Percentiles rank a stretch among this genome's conserved stretches.
Conservation (phyloP, 78 protist species). For the Tieghemostelium lacteum region DNA sequence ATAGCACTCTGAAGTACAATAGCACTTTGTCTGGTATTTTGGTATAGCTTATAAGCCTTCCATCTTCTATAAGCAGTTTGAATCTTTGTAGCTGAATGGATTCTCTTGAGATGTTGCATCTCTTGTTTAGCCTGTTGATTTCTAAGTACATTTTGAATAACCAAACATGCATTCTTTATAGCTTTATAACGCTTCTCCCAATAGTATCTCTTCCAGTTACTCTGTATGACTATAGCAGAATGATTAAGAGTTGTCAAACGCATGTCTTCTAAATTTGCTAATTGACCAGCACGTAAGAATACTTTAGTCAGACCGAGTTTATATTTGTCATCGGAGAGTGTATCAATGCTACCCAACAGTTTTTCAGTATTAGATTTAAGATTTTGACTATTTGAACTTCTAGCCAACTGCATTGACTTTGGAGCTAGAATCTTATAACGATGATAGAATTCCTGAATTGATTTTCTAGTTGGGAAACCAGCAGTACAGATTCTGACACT, state of each 20-base stretch:
- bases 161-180: constrained; percentile 13
- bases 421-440: constrained; percentile 62
- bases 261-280: constrained; percentile 74
- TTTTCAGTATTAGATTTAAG: background rate
- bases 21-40: background rate
- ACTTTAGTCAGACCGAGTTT: constrained; percentile 76
- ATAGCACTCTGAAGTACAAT: constrained; percentile 6
- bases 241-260: constrained; percentile 25
- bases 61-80: constrained; percentile 37
- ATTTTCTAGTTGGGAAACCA: constrained; percentile 81
- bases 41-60: background rate
- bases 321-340: constrained; percentile 46
- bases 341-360: constrained; percentile 4
- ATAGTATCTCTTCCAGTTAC: constrained; percentile 16
- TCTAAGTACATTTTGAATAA: constrained; percentile 50
- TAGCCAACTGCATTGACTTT: background rate
- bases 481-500: constrained; percentile 75
- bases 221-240: constrained; percentile 63
- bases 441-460: constrained; percentile 25
- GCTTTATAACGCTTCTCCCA: constrained; percentile 1
- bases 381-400: background rate
- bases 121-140: constrained; percentile 18
- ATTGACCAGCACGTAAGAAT: constrained; percentile 79
- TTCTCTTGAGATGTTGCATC: background rate
- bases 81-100: constrained; percentile 17